phyloP scores from a whole-genome alignment of 768 basidiomycete species.

The Leucosporidium scottii region DNA sequence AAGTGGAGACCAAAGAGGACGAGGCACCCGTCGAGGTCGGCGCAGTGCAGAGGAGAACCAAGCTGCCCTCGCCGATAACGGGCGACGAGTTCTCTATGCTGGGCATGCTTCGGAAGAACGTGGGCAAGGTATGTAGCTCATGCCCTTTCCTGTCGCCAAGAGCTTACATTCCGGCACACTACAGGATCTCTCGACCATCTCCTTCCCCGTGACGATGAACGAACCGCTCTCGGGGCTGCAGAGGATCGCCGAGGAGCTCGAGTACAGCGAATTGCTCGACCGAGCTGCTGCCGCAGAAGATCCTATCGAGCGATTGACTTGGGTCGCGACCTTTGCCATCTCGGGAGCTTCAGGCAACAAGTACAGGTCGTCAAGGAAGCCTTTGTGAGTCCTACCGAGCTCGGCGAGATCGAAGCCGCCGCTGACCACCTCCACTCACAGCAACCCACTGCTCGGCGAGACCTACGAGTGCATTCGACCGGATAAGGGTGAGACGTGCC shows the following conservation, averaged over 20 bases:
- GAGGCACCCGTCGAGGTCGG: background rate
- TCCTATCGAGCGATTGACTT: conserved; percentile 73
- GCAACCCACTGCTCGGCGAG: conserved; percentile 74
- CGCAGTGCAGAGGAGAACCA: conserved; percentile 18
- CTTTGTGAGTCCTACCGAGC: conserved; percentile 48
- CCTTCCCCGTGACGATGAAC: conserved; percentile 75
- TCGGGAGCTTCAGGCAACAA: conserved; percentile 91
- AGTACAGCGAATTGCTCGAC: conserved; percentile 49
- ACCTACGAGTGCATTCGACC: conserved; percentile 87
- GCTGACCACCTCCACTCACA: background rate
- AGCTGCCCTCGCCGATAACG: conserved; percentile 28
- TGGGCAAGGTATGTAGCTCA: conserved; percentile 32
- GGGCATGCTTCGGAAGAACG: conserved; percentile 34
- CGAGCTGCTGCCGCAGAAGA: conserved; percentile 71
- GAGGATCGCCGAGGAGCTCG: conserved; percentile 83
- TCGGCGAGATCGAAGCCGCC: background rate
- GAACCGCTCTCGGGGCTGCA: conserved; percentile 78
- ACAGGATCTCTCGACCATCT: conserved; percentile 85
- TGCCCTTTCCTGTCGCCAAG: background rate
- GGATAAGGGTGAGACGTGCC: conserved; percentile 70
- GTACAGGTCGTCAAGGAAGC: conserved; percentile 78
- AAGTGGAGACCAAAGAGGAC: background rate
- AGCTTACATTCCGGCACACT: background rate
- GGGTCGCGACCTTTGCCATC: conserved; percentile 92
- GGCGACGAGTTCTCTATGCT: conserved; percentile 34